Evolutionary conservation across 495 filamentous ascomycete genomes (phyloP).

Genomic region (Penicillium odoratum): DNA sequence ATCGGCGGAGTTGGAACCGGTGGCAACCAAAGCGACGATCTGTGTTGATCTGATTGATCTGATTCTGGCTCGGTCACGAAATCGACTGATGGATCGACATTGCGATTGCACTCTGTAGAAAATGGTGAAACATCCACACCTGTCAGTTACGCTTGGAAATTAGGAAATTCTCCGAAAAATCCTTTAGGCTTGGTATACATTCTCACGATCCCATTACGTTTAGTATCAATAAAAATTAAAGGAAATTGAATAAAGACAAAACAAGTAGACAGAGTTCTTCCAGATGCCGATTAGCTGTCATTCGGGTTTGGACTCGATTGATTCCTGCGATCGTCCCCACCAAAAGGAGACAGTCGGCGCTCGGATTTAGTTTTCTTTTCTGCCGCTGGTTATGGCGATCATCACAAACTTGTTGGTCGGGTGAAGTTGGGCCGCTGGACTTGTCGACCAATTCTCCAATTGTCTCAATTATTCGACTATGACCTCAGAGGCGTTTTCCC

Average conservation of each 20-base stretch:
- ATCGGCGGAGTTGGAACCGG: no score
- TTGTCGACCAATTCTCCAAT: not conserved
- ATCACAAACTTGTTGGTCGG: not conserved
- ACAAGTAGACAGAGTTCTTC: not conserved
- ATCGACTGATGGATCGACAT: not conserved
- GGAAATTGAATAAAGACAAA: not conserved
- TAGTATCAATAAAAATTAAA: not conserved
- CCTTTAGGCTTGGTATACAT: not conserved
- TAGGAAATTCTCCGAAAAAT: not conserved
- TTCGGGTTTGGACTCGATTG: not conserved
- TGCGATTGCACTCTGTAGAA: not conserved
- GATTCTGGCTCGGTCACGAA: not conserved
- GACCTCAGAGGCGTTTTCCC: conserved; percentile 2
- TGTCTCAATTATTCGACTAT: not conserved
- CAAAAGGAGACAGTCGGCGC: not conserved
- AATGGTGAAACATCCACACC: not conserved
- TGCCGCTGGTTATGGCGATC: not conserved
- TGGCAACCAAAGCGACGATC: no score
- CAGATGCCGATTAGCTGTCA: not conserved
- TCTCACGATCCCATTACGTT: not conserved
- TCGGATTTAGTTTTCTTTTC: not conserved
- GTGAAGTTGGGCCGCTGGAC: not conserved
- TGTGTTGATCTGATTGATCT: no score
- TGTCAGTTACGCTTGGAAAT: not conserved
- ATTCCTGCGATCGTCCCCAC: not conserved